Conservation (phyloP, 139 green algal species). For the Chlorella sp. region DNA sequence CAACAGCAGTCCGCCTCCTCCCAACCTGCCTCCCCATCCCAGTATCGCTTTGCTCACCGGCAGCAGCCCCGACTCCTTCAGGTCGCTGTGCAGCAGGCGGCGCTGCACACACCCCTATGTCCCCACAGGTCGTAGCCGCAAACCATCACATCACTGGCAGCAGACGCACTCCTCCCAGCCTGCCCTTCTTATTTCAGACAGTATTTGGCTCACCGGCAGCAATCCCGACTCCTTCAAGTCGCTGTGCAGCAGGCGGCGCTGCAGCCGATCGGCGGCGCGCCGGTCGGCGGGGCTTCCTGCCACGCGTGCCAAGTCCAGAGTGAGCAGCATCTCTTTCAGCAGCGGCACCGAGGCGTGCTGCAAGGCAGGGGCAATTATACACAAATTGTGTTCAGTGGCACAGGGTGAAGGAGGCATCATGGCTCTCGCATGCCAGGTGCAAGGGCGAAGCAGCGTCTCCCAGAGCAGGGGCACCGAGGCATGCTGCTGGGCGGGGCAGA, state of each 20-base stretch:
- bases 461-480: slow-evolving; percentile 66
- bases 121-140: too few relatives aligned
- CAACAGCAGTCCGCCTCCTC: too few relatives aligned
- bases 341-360: slow-evolving; percentile 55
- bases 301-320: slow-evolving; percentile 73
- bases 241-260: slow-evolving; percentile 79
- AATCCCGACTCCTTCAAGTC: slow-evolving; percentile 78
- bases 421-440: not conserved
- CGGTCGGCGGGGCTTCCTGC: slow-evolving; percentile 62
- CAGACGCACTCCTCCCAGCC: not conserved
- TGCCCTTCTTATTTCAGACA: not conserved
- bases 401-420: not conserved
- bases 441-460: slow-evolving; percentile 69
- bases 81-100: slow-evolving; percentile 75
- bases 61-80: slow-evolving; percentile 77
- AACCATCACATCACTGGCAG: too few relatives aligned
- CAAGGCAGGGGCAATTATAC: not conserved
- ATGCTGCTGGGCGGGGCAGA: too few relatives aligned
- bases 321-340: slow-evolving; percentile 83
- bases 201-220: slow-evolving; percentile 66
- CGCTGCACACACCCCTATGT: too few relatives aligned
- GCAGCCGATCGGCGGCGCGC: slow-evolving; percentile 75
- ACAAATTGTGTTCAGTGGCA: too few relatives aligned
- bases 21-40: too few relatives aligned
- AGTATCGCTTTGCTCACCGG: slow-evolving; percentile 49